These are phyloP conservation scores for Monosporozyma aquatica DNA, from an alignment of 805 yeast species.

Conservation along the genomic window DNA sequence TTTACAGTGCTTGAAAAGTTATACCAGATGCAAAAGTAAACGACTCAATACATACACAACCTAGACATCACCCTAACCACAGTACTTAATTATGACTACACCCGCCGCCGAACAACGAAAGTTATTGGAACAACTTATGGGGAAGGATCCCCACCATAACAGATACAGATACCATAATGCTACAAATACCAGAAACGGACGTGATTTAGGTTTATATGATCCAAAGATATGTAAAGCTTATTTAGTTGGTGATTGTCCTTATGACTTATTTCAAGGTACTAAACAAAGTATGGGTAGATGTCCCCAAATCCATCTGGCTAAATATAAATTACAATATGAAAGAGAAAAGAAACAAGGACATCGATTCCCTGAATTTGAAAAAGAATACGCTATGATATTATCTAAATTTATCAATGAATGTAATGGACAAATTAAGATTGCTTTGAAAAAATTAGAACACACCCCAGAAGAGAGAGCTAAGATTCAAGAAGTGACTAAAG, in stretches of 20 bases:
- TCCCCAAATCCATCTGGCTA: conserved; percentile 64
- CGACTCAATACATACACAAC: too few species aligned
- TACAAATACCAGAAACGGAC: neutral
- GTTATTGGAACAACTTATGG: conserved; percentile 70
- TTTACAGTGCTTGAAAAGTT: too few species aligned
- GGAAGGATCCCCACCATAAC: conserved; percentile 15
- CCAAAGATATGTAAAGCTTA: conserved; percentile 68
- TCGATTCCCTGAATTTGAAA: conserved; percentile 38
- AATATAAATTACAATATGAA: conserved; percentile 63
- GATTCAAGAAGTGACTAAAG: conserved; percentile 45
- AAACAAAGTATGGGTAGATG: conserved; percentile 79
- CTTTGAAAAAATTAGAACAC: conserved; percentile 50
- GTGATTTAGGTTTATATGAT: conserved; percentile 36
- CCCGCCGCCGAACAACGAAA: conserved; percentile 68
- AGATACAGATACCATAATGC: conserved; percentile 10
- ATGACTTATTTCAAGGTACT: conserved; percentile 72
- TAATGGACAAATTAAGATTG: conserved; percentile 52
- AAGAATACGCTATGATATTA: conserved; percentile 38
- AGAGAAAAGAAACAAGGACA: conserved; percentile 34
- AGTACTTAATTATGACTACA: conserved; percentile 25
- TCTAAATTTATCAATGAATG: conserved; percentile 56
- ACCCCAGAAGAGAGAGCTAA: conserved; percentile 65
- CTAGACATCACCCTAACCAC: too few species aligned
- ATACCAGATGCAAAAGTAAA: too few species aligned
- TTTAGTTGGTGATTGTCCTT: conserved; percentile 79